Evolutionary conservation across 305 asterid species (phyloP).

Genomic region (Euphrasia arctica): DNA sequence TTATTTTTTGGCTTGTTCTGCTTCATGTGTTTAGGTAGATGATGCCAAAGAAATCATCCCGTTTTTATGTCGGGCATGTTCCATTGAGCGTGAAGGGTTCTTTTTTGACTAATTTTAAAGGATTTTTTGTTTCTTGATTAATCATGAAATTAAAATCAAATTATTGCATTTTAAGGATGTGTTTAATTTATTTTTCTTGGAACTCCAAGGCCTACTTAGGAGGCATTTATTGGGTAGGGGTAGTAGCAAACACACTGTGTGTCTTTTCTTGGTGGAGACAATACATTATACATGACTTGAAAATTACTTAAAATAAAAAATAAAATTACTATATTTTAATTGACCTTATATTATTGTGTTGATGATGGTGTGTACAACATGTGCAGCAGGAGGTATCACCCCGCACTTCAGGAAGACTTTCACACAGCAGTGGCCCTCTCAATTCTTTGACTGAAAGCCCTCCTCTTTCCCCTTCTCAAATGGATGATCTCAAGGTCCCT

Average conservation of each 20-base stretch:
- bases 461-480: constrained; percentile 82
- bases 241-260: not conserved
- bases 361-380: constrained; percentile 26
- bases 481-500: constrained; percentile 72
- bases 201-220: constrained; percentile 31
- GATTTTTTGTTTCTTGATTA: not conserved
- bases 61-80: constrained; percentile 25
- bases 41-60: constrained; percentile 14
- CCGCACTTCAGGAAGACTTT: constrained; percentile 83
- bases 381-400: constrained; percentile 92
- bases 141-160: not conserved
- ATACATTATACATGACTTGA: too few relatives aligned
- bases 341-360: too few relatives aligned
- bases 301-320: too few relatives aligned
- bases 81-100: not conserved
- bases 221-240: constrained; percentile 34
- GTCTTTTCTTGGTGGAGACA: constrained; percentile 1
- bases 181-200: constrained; percentile 34
- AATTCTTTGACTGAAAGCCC: constrained; percentile 91
- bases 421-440: constrained; percentile 94
- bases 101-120: not conserved
- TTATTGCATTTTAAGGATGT: not conserved
- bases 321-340: too few relatives aligned
- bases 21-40: constrained; percentile 2
- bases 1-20: not conserved